phyloP scores from a whole-genome alignment of 179 eudicot species.

The Silene coronaria region DNA sequence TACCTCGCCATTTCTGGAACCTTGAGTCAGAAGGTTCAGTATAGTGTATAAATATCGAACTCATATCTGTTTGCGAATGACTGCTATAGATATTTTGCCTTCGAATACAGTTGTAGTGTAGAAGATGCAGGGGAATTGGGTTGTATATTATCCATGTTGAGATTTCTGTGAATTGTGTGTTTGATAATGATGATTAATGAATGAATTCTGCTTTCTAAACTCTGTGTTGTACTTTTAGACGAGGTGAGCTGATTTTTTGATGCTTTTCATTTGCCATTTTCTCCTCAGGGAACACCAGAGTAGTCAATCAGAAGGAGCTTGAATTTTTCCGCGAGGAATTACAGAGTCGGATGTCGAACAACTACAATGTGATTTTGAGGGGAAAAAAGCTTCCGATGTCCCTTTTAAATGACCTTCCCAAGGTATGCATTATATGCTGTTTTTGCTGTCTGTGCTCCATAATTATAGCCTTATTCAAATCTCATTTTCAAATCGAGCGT shows the following conservation, averaged over 20 bases:
- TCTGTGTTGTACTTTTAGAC: not conserved
- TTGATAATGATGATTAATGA: too few species aligned
- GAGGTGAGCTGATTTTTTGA: not conserved
- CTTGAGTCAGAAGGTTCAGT: too few species aligned
- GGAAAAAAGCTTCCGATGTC: conserved; percentile 89
- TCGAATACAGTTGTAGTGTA: too few species aligned
- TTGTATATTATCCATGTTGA: too few species aligned
- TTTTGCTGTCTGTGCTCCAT: not conserved
- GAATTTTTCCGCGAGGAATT: conserved; percentile 78
- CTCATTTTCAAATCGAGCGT: not conserved
- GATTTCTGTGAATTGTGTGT: too few species aligned
- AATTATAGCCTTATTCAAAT: not conserved
- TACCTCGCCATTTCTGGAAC: too few species aligned
- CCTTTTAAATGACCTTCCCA: conserved; percentile 78
- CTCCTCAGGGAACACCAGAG: conserved; percentile 61
- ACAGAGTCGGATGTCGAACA: conserved; percentile 52
- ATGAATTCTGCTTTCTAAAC: too few species aligned
- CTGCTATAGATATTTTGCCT: too few species aligned
- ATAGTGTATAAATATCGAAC: too few species aligned
- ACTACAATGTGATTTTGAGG: conserved; percentile 67
- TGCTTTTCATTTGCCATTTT: not conserved
- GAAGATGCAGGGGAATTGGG: too few species aligned
- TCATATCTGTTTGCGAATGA: too few species aligned
- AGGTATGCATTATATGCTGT: conserved; percentile 35
- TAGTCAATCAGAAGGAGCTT: conserved; percentile 63